These are phyloP conservation scores for Phytophthora multivora DNA, from an alignment of 352 stramenopile genomes.

Conservation along the genomic window DNA sequence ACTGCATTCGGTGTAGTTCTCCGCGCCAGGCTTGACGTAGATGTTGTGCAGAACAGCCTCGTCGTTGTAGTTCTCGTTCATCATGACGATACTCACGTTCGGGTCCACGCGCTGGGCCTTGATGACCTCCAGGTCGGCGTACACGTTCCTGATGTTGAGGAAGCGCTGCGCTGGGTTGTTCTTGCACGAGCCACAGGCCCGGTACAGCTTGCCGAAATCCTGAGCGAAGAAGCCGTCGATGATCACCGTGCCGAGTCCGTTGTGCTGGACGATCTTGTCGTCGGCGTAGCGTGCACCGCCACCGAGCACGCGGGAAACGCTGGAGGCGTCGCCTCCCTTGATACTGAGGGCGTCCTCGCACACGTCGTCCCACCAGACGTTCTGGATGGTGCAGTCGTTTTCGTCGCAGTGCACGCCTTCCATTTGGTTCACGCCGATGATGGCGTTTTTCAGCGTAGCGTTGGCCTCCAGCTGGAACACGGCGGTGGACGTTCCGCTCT, in stretches of 20 bases:
- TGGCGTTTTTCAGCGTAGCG: slow-evolving; percentile 62
- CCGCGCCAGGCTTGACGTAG: slow-evolving; percentile 21
- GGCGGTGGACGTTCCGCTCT: slow-evolving; percentile 29
- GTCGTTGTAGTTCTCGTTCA: slow-evolving; percentile 50
- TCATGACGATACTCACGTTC: slow-evolving; percentile 50
- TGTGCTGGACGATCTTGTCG: slow-evolving; percentile 65
- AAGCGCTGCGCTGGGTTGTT: slow-evolving; percentile 46
- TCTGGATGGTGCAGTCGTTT: slow-evolving; percentile 26
- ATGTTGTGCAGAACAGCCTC: slow-evolving; percentile 44
- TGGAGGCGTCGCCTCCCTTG: slow-evolving; percentile 42
- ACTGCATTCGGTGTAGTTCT: slow-evolving; percentile 26
- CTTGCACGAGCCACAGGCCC: slow-evolving; percentile 30
- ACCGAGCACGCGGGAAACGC: slow-evolving; percentile 38
- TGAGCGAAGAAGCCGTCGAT: slow-evolving; percentile 29
- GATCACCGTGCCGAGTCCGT: slow-evolving; percentile 32
- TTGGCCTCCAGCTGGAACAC: slow-evolving; percentile 53
- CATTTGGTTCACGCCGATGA: slow-evolving; percentile 58
- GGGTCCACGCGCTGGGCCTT: slow-evolving; percentile 39
- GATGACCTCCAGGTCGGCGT: slow-evolving; percentile 36
- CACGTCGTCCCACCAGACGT: slow-evolving; percentile 37
- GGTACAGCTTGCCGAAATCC: slow-evolving; percentile 28
- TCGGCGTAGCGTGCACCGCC: slow-evolving; percentile 50
- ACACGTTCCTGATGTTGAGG: slow-evolving; percentile 41
- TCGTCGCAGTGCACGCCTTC: slow-evolving; percentile 33
- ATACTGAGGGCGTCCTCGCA: slow-evolving; percentile 44